Evolutionary conservation across 345 rosid genomes (phyloP).

Genomic region (Populus euphratica): DNA sequence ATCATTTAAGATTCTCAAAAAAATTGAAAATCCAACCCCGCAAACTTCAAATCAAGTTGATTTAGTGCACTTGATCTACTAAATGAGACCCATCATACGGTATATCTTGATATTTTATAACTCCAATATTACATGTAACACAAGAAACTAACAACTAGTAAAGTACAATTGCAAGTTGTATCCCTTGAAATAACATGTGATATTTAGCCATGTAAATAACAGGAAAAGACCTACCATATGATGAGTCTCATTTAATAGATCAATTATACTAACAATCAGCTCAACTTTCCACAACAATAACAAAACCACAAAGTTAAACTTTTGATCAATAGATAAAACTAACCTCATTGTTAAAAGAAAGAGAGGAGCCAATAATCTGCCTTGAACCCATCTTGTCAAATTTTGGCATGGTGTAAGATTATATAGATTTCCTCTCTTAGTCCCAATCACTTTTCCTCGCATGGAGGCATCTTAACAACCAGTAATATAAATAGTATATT

Average conservation of each 20-base stretch:
- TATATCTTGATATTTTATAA: background rate
- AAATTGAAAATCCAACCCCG: background rate
- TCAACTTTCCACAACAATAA: background rate
- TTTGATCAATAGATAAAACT: background rate
- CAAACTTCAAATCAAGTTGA: background rate
- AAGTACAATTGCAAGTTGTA: background rate
- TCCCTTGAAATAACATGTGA: background rate
- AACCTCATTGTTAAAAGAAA: too few relatives aligned
- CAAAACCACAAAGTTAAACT: background rate
- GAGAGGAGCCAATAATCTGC: too few relatives aligned
- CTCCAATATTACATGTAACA: background rate
- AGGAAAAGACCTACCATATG: background rate
- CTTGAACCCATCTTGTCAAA: too few relatives aligned
- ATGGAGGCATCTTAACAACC: too few relatives aligned
- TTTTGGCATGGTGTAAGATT: too few relatives aligned
- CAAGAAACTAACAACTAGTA: background rate
- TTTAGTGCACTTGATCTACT: conserved; percentile 1
- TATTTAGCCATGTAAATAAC: background rate
- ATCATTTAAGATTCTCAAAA: background rate
- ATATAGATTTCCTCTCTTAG: too few relatives aligned
- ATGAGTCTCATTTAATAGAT: conserved; percentile 8
- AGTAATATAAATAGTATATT: too few relatives aligned
- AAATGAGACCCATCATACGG: conserved; percentile 11
- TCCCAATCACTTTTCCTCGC: too few relatives aligned
- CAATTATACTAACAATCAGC: background rate